Conservation (phyloP, 768 basidiomycete species). For the Psilocybe azurescens region DNA sequence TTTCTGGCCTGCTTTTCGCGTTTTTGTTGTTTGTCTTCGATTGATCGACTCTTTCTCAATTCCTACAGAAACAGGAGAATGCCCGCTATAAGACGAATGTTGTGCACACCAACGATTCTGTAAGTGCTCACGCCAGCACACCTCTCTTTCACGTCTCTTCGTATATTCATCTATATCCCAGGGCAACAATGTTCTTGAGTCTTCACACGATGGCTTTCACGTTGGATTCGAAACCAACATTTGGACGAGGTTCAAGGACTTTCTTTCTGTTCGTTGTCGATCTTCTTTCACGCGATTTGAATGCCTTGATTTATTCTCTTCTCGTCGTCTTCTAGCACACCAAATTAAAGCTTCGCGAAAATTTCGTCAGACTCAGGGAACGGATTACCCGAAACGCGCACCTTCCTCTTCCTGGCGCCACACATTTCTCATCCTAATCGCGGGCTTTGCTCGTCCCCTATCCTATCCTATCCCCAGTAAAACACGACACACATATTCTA, state of each 20-base stretch:
- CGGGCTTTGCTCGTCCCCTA: not conserved
- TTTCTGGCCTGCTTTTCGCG: not conserved
- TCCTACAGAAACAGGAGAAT: not conserved
- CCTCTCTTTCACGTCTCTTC: not conserved
- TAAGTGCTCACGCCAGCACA: not conserved
- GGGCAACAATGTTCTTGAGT: not conserved
- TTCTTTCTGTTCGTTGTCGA: constrained; percentile 8
- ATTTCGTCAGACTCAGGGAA: constrained; percentile 1
- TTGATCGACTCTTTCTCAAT: not conserved
- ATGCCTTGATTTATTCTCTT: not conserved
- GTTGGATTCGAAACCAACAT: constrained; percentile 1
- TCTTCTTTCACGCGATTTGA: not conserved
- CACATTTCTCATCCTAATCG: not conserved
- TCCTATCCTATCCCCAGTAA: not conserved
- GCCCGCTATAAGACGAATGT: not conserved
- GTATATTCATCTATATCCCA: not conserved
- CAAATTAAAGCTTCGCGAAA: constrained; percentile 8
- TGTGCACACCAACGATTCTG: not conserved
- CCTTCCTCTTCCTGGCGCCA: not conserved
- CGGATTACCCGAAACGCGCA: not conserved
- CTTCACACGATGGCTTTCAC: constrained; percentile 3
- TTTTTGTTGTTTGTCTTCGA: not conserved
- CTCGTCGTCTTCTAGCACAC: constrained; percentile 4
- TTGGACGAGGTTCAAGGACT: constrained; percentile 7
- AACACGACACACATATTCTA: not conserved